Percentiles rank a stretch among this genome's conserved stretches.
Conservation (phyloP, 192 early-diverging fungal genomes). For the Coemansia sp. region DNA sequence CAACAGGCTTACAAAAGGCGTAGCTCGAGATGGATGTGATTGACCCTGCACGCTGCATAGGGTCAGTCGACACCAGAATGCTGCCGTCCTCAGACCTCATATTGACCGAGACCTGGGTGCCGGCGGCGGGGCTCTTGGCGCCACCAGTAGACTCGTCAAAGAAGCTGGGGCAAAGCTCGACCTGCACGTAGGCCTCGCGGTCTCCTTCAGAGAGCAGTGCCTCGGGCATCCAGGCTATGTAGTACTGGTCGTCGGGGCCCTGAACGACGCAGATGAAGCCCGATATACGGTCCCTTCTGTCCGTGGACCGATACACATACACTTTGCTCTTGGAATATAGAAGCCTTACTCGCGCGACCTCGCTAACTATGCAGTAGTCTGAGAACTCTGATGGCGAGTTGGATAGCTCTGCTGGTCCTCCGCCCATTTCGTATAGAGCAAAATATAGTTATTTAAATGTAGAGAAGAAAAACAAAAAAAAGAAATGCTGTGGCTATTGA, state of each 20-base stretch:
- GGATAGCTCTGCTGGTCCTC: conserved; percentile 34
- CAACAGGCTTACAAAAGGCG: conserved; percentile 59
- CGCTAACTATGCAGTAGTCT: conserved; percentile 52
- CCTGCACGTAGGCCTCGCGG: conserved; percentile 59
- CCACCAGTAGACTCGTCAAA: conserved; percentile 1
- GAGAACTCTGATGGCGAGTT: conserved; percentile 41
- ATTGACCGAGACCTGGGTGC: conserved; percentile 24
- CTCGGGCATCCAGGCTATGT: conserved; percentile 72
- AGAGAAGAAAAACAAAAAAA: not conserved
- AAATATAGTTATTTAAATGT: no score
- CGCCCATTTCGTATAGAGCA: no score
- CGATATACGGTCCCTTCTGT: conserved; percentile 60
- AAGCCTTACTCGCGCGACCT: conserved; percentile 47
- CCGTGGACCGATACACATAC: conserved; percentile 61
- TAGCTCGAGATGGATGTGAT: conserved; percentile 52
- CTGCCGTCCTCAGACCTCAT: conserved; percentile 31
- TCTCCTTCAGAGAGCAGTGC: conserved; percentile 57
- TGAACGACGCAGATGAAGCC: conserved; percentile 66
- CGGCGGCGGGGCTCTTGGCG: not conserved
- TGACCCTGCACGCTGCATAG: conserved; percentile 30
- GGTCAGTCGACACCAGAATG: conserved; percentile 39
- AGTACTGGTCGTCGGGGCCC: conserved; percentile 55
- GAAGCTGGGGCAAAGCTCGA: conserved; percentile 54
- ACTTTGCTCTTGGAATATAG: conserved; percentile 69
- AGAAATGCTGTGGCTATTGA: not conserved